Evolutionary conservation across 495 filamentous ascomycete species (phyloP).

Genomic region (Penicillium maclennaniae): DNA sequence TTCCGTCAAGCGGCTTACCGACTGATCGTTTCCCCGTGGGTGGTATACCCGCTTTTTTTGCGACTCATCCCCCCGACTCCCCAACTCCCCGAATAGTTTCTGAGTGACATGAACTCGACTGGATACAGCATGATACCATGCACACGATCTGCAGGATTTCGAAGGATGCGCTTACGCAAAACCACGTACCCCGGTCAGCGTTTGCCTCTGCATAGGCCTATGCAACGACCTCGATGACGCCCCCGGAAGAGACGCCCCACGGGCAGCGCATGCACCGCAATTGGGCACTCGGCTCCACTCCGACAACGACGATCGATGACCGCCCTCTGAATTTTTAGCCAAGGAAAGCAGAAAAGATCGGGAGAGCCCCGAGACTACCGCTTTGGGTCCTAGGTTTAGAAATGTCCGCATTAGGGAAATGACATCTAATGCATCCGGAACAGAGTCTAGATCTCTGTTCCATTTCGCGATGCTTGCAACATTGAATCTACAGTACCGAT

Average conservation of each 20-base stretch:
- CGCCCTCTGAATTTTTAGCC: neutral
- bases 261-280: slow-evolving; percentile 5
- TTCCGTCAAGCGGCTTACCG: slow-evolving; percentile 23
- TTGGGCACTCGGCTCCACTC: slow-evolving; percentile 18
- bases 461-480: slow-evolving; percentile 12
- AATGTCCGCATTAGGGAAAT: slow-evolving; percentile 17
- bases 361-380: slow-evolving; percentile 3
- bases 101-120: neutral
- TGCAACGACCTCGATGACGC: neutral
- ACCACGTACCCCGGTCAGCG: neutral
- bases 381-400: slow-evolving; percentile 3
- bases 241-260: slow-evolving; percentile 13
- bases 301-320: slow-evolving; percentile 5
- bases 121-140: neutral
- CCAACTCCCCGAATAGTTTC: neutral
- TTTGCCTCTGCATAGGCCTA: slow-evolving; percentile 1
- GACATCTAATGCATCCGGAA: neutral
- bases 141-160: neutral
- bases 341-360: neutral
- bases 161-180: neutral
- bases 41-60: slow-evolving; percentile 9
- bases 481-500: slow-evolving; percentile 9
- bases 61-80: neutral
- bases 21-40: slow-evolving; percentile 15
- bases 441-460: neutral